Evolutionary conservation across 345 rosid species (phyloP), one percentile per base, ranked within the genome.

Genomic region (Gossypium mustelinum): DNA sequence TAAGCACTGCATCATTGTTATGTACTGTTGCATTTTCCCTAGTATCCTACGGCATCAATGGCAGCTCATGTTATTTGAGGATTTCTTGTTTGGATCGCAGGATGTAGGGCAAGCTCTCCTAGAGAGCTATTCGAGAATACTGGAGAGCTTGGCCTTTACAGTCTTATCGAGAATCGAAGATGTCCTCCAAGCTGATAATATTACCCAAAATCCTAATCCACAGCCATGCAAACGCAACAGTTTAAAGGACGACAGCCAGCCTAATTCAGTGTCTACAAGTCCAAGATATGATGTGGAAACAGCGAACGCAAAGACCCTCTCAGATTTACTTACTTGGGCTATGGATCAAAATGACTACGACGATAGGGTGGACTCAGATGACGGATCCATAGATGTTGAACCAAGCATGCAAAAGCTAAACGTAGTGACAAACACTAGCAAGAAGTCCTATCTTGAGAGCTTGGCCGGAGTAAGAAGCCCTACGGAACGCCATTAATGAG

Each of bases 91-190:
- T 71, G 17, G 61, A 9, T 72, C 8, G 52, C 85, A 90, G 93
- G 99, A 93, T 76, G 86, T 95, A 14, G 99, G 99, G 3, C 98
- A 95, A 55, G 95, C 99, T 12, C 80, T 90, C 68, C 83, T 93
- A 11, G 99, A 95, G 83, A 95, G 98, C 81, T 94, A 94, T 80
- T 94, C 98, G 16, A 86, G 98, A 77, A 84, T 92, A 76, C 80
- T 94, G 12, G 99, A 91, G 80, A 95, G 94, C 91, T 89, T 95
- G 88, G 98, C 97, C 60, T 89, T 80, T 77, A 93, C 94, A 0
- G 93, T 93, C 18, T 61, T 90, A 73, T 95, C 98, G 0, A 81
- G 98, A 70, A 95, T 95, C 0, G 93, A 95, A 62, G 99, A 95
- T 62, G 98, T 93, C 44, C 84, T 91, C 13, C 84, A 79, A 64